Conservation (phyloP, 108 stramenopile genomes). For the Nannochloropsis gaditana region DNA sequence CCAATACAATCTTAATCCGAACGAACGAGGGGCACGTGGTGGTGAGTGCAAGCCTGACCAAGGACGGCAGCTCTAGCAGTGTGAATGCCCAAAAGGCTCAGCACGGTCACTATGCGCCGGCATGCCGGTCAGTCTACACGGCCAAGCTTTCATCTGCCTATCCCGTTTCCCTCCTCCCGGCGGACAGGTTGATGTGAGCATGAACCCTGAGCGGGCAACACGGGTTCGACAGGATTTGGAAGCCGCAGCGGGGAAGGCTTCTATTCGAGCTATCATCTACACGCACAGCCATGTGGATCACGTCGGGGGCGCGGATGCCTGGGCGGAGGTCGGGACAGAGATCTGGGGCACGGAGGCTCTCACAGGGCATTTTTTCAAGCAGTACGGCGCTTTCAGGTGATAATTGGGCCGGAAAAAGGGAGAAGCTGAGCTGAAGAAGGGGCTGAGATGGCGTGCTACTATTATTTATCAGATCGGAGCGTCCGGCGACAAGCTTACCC, state of each 20-base stretch:
- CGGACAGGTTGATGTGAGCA: background rate
- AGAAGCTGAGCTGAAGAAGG: background rate
- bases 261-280: background rate
- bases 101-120: too few species aligned
- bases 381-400: background rate
- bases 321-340: background rate
- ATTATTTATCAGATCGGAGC: too few species aligned
- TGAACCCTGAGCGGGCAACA: slow-evolving; percentile 9
- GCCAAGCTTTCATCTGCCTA: background rate
- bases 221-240: background rate
- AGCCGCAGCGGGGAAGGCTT: background rate
- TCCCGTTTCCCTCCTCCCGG: background rate
- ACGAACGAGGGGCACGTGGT: slow-evolving; percentile 6
- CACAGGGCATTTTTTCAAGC: slow-evolving; percentile 6
- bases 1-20: slow-evolving; percentile 12
- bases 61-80: too few species aligned
- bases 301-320: background rate
- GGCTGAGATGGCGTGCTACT: background rate
- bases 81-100: too few species aligned
- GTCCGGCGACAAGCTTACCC: background rate
- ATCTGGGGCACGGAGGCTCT: background rate
- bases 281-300: background rate
- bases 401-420: background rate
- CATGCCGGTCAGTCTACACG: too few species aligned
- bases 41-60: background rate